Conservation (phyloP, 1,284 basidiomycete species). For the Cystobasidium slooffiae region DNA sequence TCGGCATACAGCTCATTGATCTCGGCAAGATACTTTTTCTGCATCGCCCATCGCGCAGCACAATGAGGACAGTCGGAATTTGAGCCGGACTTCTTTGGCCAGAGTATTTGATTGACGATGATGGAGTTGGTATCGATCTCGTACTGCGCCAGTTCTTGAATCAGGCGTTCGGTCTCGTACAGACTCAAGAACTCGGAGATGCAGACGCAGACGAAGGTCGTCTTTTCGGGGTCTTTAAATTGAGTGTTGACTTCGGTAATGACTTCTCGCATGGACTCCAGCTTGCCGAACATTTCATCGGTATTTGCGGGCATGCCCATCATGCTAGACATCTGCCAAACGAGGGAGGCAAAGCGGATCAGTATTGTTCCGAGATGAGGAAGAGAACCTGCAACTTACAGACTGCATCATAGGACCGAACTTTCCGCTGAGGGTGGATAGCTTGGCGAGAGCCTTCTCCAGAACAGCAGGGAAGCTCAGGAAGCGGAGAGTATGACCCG, state of each 20-base stretch:
- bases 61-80: constrained; percentile 92
- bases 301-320: constrained; percentile 86
- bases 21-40: constrained; percentile 92
- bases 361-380: background rate
- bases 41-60: constrained; percentile 91
- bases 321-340: constrained; percentile 79
- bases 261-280: constrained; percentile 93
- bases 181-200: constrained; percentile 86
- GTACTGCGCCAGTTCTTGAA: constrained; percentile 93
- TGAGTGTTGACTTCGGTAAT: constrained; percentile 99
- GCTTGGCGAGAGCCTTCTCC: constrained; percentile 95
- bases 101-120: constrained; percentile 95
- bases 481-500: constrained; percentile 97
- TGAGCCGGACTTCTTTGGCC: constrained; percentile 77
- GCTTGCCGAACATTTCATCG: constrained; percentile 79
- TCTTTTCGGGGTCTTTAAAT: constrained; percentile 98
- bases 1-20: constrained; percentile 95
- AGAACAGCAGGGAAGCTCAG: constrained; percentile 96
- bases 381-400: constrained; percentile 40
- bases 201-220: constrained; percentile 90
- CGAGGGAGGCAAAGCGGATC: background rate
- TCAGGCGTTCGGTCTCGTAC: constrained; percentile 96
- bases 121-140: constrained; percentile 99
- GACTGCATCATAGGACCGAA: constrained; percentile 97
- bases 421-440: constrained; percentile 84